Base-by-base conservation (phyloP, 2,329 filamentous ascomycete genomes). In the Botrytis tulipae region DNA sequence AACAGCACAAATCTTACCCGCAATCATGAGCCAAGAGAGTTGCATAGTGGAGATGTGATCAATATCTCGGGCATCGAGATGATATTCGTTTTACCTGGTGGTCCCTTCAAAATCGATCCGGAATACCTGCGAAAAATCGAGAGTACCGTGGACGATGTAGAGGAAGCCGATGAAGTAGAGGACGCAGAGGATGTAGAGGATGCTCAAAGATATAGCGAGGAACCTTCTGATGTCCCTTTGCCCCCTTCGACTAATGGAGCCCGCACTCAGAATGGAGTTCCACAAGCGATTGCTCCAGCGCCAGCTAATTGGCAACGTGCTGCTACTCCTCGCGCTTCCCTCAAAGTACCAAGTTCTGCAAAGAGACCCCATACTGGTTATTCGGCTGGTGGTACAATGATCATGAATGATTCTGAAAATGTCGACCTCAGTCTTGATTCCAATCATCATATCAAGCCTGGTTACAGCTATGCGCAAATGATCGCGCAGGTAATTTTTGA, bases 401-500 rank as follows among this genome's bases (percentile, higher is more conserved):
- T 87, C 66, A 83, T 87, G 81, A 85, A 83, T 75, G 48, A 68
- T 32, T 82, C 86, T 48, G 79, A 80, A 66, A 87, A 89, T 75
- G 89, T 95, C 71, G 93, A 96, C 82, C 88, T 95, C 76, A 95
- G 93, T 80, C 87, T 91, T 48, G 95, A 98, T 77, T 89, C 91
- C 44, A 93, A 95, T 77, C 93, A 93, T 81, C 94, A 98, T 76
- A 89, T 98, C 80, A 99, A 99, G 82, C 97, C 96, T 2, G 93
- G 95, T 63, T 97, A 93, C 82, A 98, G 95, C 82, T 99, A 99
- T 83, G 95, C 96, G 4, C 94, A 97, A 81, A 90, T 99, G 86
- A 99, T 99, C 76, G 96, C 94, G 0, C 96, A 98, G 83, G 96
- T 96, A 1, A 98, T 99, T 76, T 87, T 98, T 77, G 93, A 92